phyloP scores from a whole-genome alignment of 495 filamentous ascomycete species.

The Tetracladium setigerum region DNA sequence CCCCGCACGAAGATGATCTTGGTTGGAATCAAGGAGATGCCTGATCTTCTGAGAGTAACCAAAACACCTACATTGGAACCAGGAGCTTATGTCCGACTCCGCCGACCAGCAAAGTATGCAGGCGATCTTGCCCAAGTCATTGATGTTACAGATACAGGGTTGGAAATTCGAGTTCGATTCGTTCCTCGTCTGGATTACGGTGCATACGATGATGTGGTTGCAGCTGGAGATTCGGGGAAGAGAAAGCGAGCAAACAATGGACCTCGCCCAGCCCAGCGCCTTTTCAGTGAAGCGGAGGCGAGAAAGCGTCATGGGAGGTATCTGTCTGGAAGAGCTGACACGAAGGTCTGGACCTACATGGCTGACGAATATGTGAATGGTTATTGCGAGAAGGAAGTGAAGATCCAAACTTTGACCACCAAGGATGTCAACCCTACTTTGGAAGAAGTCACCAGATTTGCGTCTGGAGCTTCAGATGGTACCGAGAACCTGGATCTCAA shows the following conservation, averaged over 20 bases:
- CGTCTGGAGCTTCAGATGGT: conserved; percentile 81
- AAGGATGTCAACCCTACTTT: conserved; percentile 88
- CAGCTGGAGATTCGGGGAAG: conserved; percentile 50
- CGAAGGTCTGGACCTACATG: conserved; percentile 74
- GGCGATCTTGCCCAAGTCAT: conserved; percentile 91
- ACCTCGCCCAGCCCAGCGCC: conserved; percentile 73
- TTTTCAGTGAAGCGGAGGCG: conserved; percentile 92
- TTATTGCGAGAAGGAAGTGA: conserved; percentile 90
- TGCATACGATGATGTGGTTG: conserved; percentile 64
- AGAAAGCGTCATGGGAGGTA: conserved; percentile 77
- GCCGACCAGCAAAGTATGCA: conserved; percentile 69
- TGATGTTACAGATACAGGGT: conserved; percentile 85
- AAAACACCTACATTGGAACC: conserved; percentile 82
- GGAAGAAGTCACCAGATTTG: conserved; percentile 92
- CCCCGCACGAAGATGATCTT: conserved; percentile 73
- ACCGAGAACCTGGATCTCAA: conserved; percentile 88
- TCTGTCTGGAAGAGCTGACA: conserved; percentile 51
- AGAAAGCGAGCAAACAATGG: conserved; percentile 62
- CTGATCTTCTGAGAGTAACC: conserved; percentile 81
- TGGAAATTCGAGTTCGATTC: conserved; percentile 76
- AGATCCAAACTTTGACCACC: conserved; percentile 72
- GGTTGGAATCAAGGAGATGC: conserved; percentile 96
- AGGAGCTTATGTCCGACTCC: conserved; percentile 87
- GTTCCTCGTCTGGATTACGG: conserved; percentile 93
- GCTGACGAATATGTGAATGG: conserved; percentile 87